Percentiles rank a stretch among this genome's conserved stretches.
Conservation (phyloP, 164 flowering plant genomes). For the Chimonanthus praecox region DNA sequence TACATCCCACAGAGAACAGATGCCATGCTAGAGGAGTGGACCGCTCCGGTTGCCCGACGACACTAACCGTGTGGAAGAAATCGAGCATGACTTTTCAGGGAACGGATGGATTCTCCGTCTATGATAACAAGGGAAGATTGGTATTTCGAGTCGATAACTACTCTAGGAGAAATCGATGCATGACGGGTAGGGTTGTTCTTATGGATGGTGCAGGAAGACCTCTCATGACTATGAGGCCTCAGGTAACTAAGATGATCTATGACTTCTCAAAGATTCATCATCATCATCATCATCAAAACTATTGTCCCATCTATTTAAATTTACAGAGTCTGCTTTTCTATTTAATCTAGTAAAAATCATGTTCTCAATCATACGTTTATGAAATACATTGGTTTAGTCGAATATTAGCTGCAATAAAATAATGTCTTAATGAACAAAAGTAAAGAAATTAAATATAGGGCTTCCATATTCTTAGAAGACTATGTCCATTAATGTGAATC, state of each 20-base stretch:
- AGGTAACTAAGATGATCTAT: conserved; percentile 27
- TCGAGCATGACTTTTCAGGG: conserved; percentile 68
- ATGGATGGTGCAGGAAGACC: conserved; percentile 61
- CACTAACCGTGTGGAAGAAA: conserved; percentile 63
- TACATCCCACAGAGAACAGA: conserved; percentile 28
- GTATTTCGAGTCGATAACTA: conserved; percentile 62
- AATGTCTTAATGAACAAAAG: too few species aligned
- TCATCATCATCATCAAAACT: too few species aligned
- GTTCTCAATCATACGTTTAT: too few species aligned
- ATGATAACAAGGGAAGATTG: conserved; percentile 36
- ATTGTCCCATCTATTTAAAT: too few species aligned
- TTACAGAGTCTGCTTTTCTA: too few species aligned
- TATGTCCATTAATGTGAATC: too few species aligned
- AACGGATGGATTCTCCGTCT: conserved; percentile 62
- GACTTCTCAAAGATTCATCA: too few species aligned
- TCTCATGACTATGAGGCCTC: conserved; percentile 42
- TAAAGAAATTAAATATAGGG: too few species aligned
- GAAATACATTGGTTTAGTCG: too few species aligned
- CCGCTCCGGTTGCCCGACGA: conserved; percentile 6
- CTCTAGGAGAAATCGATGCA: conserved; percentile 27
- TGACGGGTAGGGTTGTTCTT: conserved; percentile 35
- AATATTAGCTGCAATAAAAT: too few species aligned
- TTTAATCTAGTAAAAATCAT: too few species aligned
- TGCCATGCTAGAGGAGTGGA: neutral
- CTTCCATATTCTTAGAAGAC: too few species aligned